These are phyloP conservation scores for Amoebophrya sp. DNA, from an alignment of 169 alveolate genomes.

Conservation along the genomic window DNA sequence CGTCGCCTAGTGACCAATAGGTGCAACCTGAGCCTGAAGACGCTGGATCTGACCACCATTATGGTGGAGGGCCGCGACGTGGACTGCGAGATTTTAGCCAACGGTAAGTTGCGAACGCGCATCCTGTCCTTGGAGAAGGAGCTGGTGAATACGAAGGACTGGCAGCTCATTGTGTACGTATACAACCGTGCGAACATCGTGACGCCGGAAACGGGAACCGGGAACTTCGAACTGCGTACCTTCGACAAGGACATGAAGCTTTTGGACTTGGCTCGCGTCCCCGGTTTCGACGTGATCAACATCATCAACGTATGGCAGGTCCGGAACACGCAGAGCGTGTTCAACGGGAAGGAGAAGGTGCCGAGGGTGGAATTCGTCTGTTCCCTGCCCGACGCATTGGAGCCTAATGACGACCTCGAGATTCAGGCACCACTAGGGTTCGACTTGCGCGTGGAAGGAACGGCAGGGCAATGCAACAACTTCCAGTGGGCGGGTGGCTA, in stretches of 20 bases:
- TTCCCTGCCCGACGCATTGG: background rate
- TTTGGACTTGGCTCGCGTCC: background rate
- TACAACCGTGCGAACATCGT: conserved; percentile 5
- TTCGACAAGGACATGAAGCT: background rate
- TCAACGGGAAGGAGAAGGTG: background rate
- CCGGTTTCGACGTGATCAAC: conserved; percentile 20
- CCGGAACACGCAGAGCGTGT: background rate
- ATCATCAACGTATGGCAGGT: conserved; percentile 12
- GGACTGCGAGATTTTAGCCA: background rate
- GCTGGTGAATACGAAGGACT: background rate
- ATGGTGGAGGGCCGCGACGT: background rate
- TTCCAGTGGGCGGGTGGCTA: background rate
- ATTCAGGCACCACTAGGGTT: background rate
- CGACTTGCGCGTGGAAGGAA: background rate
- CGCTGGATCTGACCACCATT: background rate
- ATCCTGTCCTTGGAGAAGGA: background rate
- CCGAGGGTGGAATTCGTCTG: background rate
- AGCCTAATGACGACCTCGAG: background rate
- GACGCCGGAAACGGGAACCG: conserved; percentile 10
- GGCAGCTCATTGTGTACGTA: conserved; percentile 18
- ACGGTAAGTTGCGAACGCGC: background rate
- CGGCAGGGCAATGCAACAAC: background rate
- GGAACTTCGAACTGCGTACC: background rate
- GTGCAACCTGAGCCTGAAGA: conserved; percentile 11
- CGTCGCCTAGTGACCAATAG: background rate